A percentile compares a stretch with the other conserved stretches of the same genome.
Conservation (phyloP, 495 filamentous ascomycete genomes). For the Pyrenopolyporus hunteri region DNA sequence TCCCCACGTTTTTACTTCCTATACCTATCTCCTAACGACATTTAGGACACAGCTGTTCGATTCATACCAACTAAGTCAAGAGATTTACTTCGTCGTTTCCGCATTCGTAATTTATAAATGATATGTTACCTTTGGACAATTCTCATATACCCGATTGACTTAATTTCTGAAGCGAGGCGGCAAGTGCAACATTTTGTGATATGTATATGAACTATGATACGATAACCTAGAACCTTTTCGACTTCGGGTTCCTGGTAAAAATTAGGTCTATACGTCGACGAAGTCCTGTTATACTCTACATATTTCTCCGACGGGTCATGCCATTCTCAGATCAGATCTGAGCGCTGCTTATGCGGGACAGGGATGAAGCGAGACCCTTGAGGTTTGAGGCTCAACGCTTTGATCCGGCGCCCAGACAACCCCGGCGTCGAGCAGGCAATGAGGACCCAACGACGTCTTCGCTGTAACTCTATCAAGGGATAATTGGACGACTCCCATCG, state of each 20-base stretch:
- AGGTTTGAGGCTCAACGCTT: slow-evolving; percentile 44
- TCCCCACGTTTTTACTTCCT: too few relatives aligned
- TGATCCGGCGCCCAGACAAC: slow-evolving; percentile 32
- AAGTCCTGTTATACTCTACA: slow-evolving; percentile 4
- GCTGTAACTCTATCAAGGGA: slow-evolving; percentile 23
- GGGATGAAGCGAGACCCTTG: slow-evolving; percentile 37
- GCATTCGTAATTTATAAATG: too few relatives aligned
- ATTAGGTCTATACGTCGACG: too few relatives aligned
- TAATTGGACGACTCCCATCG: slow-evolving; percentile 36
- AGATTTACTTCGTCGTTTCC: too few relatives aligned
- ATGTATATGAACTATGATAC: not conserved
- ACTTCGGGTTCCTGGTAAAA: slow-evolving; percentile 13
- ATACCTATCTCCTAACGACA: too few relatives aligned
- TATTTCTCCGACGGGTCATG: slow-evolving; percentile 33
- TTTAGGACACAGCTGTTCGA: too few relatives aligned
- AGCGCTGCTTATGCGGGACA: slow-evolving; percentile 25
- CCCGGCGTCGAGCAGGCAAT: slow-evolving; percentile 17
- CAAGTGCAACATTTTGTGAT: not conserved
- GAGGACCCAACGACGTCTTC: slow-evolving; percentile 10
- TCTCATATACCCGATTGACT: too few relatives aligned
- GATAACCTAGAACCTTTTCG: slow-evolving; percentile 11
- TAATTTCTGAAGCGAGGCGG: not conserved
- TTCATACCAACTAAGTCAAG: too few relatives aligned
- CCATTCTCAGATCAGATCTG: slow-evolving; percentile 43
- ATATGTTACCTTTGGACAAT: too few relatives aligned